Conservation (phyloP, 768 basidiomycete species). For the Suillus cothurnatus region DNA sequence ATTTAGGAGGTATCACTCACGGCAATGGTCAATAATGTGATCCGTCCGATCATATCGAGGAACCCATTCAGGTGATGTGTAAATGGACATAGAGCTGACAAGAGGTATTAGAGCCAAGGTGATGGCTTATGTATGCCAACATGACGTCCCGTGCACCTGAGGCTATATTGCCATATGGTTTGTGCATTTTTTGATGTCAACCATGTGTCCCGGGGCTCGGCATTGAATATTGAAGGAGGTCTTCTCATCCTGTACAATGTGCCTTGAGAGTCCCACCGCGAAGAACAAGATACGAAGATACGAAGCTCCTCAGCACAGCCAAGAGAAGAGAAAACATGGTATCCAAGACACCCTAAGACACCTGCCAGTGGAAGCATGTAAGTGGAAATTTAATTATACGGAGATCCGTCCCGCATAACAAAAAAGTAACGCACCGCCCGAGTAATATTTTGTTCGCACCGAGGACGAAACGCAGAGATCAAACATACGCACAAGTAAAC, state of each 20-base stretch:
- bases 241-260: neutral
- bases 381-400: conserved; percentile 4
- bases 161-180: neutral
- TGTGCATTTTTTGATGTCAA: neutral
- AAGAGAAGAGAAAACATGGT: neutral
- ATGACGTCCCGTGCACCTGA: neutral
- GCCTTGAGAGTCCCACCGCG: neutral
- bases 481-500: conserved; percentile 3
- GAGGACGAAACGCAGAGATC: neutral
- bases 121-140: neutral
- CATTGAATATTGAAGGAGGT: neutral
- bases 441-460: neutral
- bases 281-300: neutral
- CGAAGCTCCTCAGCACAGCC: neutral
- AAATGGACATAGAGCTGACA: neutral
- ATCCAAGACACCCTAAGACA: conserved; percentile 1
- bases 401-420: conserved; percentile 7
- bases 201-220: neutral
- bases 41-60: neutral
- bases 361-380: conserved; percentile 1
- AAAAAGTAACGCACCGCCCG: conserved; percentile 3
- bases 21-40: neutral
- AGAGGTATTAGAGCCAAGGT: neutral
- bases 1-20: neutral
- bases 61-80: neutral